Evolutionary conservation across 805 yeast genomes (phyloP), one percentile per base, ranked within the genome.

Genomic region (Candida nanaspora): DNA sequence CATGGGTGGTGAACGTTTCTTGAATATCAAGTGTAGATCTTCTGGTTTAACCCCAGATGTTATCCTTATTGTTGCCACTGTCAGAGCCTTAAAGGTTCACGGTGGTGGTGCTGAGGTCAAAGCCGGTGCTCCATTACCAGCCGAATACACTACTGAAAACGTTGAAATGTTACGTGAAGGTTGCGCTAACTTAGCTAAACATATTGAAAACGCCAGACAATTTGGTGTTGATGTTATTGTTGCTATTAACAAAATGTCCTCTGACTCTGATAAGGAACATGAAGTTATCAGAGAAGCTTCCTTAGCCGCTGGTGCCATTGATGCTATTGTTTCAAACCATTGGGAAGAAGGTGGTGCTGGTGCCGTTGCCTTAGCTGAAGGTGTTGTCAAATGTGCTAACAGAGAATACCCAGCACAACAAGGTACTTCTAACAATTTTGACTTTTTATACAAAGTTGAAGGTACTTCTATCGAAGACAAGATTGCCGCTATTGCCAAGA

Each of bases 1-100:
- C 37, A 91, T 91, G 98, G 98, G 98, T 50, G 98, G 98, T 52
- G 98, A 91, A 70, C 77, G 98, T 56, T 91, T 91, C 68, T 77
- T 91, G 66, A 87, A 91, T 70, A 91, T 91, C 63, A 91, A 91
- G 69, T 88, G 97, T 64, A 81, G 98, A 61, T 74, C 95, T 16
- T 83, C 94, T 31, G 96, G 96, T 4, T 72, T 85, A 43, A 66
- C 72, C 31, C 98, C 98, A 30, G 94, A 89, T 60, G 84, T 84
- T 31, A 91, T 91, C 41, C 95, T 91, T 34, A 77, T 91, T 53
- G 98, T 91, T 43, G 96, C 97, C 30, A 91, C 98, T 27, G 93
- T 91, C 3, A 75, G 97, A 59, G 98, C 98, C n/a, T 77, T 91
- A 64, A 91, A 91, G 66, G 78, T 86, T 42, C 98, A 91, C 59